Evolutionary conservation across 805 yeast species (phyloP).

Genomic region (Kluyveromyces aestuarii): DNA sequence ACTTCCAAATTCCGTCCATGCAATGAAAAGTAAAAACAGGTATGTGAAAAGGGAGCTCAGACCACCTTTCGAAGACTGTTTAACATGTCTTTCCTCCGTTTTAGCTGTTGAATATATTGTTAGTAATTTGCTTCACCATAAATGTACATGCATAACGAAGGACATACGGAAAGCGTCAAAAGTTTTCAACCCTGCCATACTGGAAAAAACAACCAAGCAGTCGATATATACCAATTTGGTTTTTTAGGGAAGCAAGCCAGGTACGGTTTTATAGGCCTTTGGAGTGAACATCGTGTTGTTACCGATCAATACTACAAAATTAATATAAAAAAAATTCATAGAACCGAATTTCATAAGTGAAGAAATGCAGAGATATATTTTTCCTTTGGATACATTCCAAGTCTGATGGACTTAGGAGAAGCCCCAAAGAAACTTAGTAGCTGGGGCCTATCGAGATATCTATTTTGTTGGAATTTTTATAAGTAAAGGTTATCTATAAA

Average conservation of each 20-base stretch:
- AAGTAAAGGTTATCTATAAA: not conserved
- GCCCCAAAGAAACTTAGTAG: too few species aligned
- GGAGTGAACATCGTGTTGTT: too few species aligned
- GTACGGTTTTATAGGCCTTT: not conserved
- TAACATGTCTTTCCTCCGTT: slow-evolving; percentile 58
- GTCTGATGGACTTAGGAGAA: too few species aligned
- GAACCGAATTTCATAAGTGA: not conserved
- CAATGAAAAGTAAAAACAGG: slow-evolving; percentile 52
- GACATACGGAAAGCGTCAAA: slow-evolving; percentile 67
- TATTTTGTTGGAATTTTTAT: too few species aligned
- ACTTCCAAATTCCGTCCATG: slow-evolving; percentile 82
- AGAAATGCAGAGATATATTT: not conserved
- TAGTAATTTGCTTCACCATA: slow-evolving; percentile 1
- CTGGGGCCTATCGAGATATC: not conserved
- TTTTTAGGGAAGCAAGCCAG: not conserved
- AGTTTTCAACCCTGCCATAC: slow-evolving; percentile 35
- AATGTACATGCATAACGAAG: not conserved
- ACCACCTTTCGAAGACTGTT: slow-evolving; percentile 72
- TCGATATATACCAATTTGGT: not conserved
- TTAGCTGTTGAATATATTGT: slow-evolving; percentile 39
- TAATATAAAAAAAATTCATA: not conserved
- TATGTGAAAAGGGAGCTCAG: slow-evolving; percentile 56
- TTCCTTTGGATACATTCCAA: too few species aligned
- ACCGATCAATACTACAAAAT: not conserved
- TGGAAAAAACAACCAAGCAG: not conserved